These are phyloP conservation scores for Xylaria nigripes DNA, from an alignment of 495 filamentous ascomycete species.

Conservation along the genomic window DNA sequence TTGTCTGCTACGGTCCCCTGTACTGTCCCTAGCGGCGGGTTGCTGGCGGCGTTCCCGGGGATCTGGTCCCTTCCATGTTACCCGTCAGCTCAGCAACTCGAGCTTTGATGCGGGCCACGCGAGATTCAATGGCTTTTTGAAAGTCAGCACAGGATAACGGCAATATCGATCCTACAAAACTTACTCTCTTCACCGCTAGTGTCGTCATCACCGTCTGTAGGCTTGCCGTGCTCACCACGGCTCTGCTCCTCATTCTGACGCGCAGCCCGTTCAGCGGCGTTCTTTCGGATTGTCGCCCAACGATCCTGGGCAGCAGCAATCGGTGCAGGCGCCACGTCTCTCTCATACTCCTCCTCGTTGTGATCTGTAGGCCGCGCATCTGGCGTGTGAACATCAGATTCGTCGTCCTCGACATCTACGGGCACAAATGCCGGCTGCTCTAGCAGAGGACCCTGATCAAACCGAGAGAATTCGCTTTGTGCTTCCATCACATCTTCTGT, in stretches of 20 bases:
- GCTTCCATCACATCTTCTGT: constrained; percentile 59
- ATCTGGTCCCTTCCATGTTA: constrained; percentile 51
- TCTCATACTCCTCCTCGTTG: constrained; percentile 17
- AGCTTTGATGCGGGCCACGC: constrained; percentile 95
- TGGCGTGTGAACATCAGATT: constrained; percentile 38
- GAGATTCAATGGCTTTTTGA: constrained; percentile 77
- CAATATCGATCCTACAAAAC: constrained; percentile 25
- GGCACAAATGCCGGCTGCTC: constrained; percentile 84
- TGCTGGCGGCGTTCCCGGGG: constrained; percentile 21
- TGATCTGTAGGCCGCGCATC: constrained; percentile 27
- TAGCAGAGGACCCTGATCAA: constrained; percentile 80
- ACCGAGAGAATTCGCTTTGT: constrained; percentile 67
- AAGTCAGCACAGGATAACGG: constrained; percentile 20
- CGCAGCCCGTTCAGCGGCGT: constrained; percentile 72
- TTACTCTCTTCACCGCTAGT: constrained; percentile 95
- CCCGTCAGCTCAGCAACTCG: constrained; percentile 90
- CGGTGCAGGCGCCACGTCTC: constrained; percentile 24
- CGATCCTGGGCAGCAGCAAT: constrained; percentile 51
- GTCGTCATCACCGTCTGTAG: constrained; percentile 62
- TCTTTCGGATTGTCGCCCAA: constrained; percentile 94
- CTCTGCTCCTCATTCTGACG: constrained; percentile 55
- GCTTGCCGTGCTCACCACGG: constrained; percentile 42
- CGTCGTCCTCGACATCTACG: constrained; percentile 48
- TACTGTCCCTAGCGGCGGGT: constrained; percentile 26
- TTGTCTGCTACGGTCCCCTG: constrained; percentile 3